Conservation (phyloP, 495 filamentous ascomycete genomes). For the Choiromyces venosus region DNA sequence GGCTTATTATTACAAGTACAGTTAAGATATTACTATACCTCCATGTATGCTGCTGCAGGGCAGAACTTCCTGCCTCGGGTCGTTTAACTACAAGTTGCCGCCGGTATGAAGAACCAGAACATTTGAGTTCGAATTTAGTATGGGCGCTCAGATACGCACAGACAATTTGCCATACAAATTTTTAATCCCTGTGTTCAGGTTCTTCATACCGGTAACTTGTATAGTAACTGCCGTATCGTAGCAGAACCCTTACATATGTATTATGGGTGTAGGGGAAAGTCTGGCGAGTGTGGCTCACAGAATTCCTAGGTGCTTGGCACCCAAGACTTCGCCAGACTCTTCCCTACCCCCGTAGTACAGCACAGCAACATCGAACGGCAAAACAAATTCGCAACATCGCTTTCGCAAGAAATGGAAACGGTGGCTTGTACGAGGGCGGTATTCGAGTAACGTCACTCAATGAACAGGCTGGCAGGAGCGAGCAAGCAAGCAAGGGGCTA, state of each 20-base stretch:
- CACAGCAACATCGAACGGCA: neutral
- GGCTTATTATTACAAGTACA: neutral
- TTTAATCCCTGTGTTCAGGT: no score
- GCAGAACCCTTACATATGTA: no score
- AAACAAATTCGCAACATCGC: neutral
- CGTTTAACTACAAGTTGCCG: neutral
- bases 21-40: neutral
- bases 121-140: no score
- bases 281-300: no score
- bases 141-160: no score
- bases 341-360: neutral
- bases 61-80: neutral
- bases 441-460: neutral
- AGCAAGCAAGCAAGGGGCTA: neutral
- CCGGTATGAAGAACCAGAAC: no score
- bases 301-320: no score
- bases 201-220: no score
- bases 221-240: no score
- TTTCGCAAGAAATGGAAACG: neutral
- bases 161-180: no score
- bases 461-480: neutral
- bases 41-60: neutral
- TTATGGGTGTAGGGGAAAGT: no score
- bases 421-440: neutral
- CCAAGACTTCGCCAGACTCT: no score